Percentiles rank a stretch among this genome's conserved stretches.
phyloP scores from a whole-genome alignment of 345 rosid species.

The Gossypium ekmanianum region DNA sequence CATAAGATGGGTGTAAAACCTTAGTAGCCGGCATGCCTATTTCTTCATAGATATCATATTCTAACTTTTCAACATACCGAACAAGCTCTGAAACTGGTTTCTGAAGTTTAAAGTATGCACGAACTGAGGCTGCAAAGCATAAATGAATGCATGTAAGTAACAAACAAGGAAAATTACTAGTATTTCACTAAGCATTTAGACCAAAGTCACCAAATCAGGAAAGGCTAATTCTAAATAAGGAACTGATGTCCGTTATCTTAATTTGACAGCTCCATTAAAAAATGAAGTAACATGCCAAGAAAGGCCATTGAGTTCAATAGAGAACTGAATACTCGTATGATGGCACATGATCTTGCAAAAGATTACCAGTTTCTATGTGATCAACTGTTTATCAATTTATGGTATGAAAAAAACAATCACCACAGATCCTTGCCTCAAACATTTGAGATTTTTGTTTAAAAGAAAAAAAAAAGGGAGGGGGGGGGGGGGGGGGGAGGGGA shows the following conservation, averaged over 20 bases:
- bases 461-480: not conserved
- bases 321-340: not conserved
- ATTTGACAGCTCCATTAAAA: not conserved
- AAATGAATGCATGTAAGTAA: not conserved
- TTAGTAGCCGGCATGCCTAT: constrained; percentile 50
- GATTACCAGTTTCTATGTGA: not conserved
- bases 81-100: constrained; percentile 18
- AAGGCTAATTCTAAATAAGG: not conserved
- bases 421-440: not conserved
- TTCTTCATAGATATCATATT: constrained; percentile 49
- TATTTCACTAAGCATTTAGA: not conserved
- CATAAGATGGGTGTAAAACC: constrained; percentile 36
- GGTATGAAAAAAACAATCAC: not conserved
- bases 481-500: no score
- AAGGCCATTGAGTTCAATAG: not conserved
- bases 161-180: not conserved
- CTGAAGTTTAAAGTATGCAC: constrained; percentile 13
- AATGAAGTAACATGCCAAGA: not conserved
- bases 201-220: not conserved
- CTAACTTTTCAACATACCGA: constrained; percentile 13
- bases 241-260: not conserved
- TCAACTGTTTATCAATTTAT: not conserved
- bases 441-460: not conserved
- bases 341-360: not conserved
- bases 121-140: constrained; percentile 19